Evolutionary conservation across 306 rosid species (phyloP).

Genomic region (Astragalus glycyphyllos): DNA sequence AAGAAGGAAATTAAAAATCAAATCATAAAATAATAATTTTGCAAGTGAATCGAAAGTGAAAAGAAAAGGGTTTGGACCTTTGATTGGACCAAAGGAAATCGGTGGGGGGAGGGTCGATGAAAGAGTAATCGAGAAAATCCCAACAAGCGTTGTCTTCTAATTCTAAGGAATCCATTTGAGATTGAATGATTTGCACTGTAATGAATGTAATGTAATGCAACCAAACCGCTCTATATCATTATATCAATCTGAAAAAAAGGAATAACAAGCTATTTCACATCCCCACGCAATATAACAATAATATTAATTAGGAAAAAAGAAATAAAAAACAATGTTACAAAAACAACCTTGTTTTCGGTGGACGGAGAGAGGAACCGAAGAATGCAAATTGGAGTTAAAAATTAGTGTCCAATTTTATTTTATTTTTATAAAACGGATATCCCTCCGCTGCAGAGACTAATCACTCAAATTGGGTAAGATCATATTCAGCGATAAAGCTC

Average conservation of each 20-base stretch:
- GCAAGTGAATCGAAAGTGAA: background rate
- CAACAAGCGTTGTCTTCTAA: slow-evolving; percentile 48
- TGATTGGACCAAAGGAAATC: slow-evolving; percentile 64
- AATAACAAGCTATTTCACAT: background rate
- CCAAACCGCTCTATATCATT: slow-evolving; percentile 12
- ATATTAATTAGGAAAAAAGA: background rate
- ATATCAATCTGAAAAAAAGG: no score
- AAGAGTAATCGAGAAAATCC: slow-evolving; percentile 67
- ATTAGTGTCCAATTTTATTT: no score
- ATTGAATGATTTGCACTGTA: background rate
- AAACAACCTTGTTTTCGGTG: background rate
- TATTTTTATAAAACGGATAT: no score
- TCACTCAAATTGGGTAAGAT: no score
- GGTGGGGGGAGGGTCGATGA: slow-evolving; percentile 60
- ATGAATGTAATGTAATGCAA: slow-evolving; percentile 6
- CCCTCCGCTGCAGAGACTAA: no score
- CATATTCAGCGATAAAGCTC: no score
- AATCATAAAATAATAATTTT: background rate
- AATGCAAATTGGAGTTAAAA: background rate
- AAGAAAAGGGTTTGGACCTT: slow-evolving; percentile 24
- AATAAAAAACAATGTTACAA: background rate
- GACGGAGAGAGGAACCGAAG: background rate
- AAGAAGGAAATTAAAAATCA: background rate
- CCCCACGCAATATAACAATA: background rate
- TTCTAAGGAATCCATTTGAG: slow-evolving; percentile 59